phyloP scores from a whole-genome alignment of 1,139 yeast species.

The Petasospora fabianii region DNA sequence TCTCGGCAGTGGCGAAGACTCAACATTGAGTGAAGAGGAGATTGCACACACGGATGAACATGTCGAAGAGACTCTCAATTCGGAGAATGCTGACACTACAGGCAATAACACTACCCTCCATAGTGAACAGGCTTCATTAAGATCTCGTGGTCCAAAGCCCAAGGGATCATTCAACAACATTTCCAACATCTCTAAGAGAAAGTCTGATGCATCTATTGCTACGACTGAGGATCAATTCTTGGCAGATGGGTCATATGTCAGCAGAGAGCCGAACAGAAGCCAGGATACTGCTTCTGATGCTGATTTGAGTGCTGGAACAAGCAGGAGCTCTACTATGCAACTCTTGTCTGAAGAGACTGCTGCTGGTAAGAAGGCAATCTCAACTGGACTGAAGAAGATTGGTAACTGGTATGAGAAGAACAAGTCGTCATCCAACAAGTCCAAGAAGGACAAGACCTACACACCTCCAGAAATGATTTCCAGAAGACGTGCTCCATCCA shows the following conservation, averaged over 20 bases:
- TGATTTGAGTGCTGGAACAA: slow-evolving; percentile 14
- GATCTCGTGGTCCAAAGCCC: slow-evolving; percentile 11
- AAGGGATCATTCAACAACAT: slow-evolving; percentile 7
- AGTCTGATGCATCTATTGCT: slow-evolving; percentile 22
- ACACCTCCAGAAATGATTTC: slow-evolving; percentile 66
- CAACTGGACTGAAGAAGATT: slow-evolving; percentile 52
- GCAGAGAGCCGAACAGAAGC: slow-evolving; percentile 10
- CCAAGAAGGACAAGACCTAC: slow-evolving; percentile 28
- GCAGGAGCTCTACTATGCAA: slow-evolving; percentile 20
- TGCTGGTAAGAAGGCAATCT: slow-evolving; percentile 33
- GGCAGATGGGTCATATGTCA: slow-evolving; percentile 27
- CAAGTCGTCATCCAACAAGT: slow-evolving; percentile 20
- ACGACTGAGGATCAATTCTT: slow-evolving; percentile 27
- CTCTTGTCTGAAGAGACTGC: slow-evolving; percentile 27
- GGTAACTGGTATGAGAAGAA: slow-evolving; percentile 69
- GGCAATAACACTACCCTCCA: neutral
- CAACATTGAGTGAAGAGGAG: slow-evolving; percentile 1
- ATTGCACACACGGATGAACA: neutral
- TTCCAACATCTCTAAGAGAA: slow-evolving; percentile 10
- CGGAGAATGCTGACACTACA: neutral
- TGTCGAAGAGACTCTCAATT: slow-evolving; percentile 3
- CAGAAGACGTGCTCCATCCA: slow-evolving; percentile 44
- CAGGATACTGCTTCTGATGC: slow-evolving; percentile 7
- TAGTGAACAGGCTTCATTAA: slow-evolving; percentile 11
- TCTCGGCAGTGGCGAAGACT: neutral